Conservation (phyloP, 495 filamentous ascomycete species). For the Talaromyces liani region DNA sequence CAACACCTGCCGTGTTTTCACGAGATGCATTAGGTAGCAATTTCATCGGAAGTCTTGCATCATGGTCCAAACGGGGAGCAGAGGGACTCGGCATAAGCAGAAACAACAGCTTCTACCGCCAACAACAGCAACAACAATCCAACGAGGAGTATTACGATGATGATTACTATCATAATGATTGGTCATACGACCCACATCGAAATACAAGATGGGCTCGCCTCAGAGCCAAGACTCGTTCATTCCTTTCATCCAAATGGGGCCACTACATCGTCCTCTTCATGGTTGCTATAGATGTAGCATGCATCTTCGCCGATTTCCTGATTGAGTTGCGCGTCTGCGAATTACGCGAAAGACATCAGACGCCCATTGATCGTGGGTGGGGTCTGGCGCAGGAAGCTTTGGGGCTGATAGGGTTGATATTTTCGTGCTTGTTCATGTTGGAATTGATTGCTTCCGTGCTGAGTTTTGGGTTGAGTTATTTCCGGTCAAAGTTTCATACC, state of each 20-base stretch:
- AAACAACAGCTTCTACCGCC: not conserved
- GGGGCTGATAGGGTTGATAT: conserved; percentile 36
- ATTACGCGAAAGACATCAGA: conserved; percentile 18
- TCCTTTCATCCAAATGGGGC: conserved; percentile 47
- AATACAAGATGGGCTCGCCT: not conserved
- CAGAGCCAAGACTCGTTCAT: conserved; percentile 20
- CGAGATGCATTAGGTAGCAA: not conserved
- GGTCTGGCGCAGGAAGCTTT: conserved; percentile 31
- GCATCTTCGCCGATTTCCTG: conserved; percentile 57
- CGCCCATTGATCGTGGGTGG: conserved; percentile 11
- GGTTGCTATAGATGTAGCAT: conserved; percentile 47
- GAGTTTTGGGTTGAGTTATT: conserved; percentile 51
- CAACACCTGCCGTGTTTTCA: not conserved
- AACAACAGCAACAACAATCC: not conserved
- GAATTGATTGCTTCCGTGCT: conserved; percentile 49
- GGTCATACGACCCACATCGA: not conserved
- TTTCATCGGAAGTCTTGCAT: conserved; percentile 2
- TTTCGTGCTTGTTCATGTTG: conserved; percentile 53
- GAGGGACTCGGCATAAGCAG: not conserved
- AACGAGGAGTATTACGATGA: not conserved
- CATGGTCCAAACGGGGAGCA: not conserved
- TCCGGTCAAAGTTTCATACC: conserved; percentile 51
- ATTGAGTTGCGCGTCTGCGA: conserved; percentile 56
- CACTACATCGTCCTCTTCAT: conserved; percentile 51
- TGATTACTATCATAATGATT: not conserved